phyloP scores from a whole-genome alignment of 305 asterid species.

The Petunia hybrid region DNA sequence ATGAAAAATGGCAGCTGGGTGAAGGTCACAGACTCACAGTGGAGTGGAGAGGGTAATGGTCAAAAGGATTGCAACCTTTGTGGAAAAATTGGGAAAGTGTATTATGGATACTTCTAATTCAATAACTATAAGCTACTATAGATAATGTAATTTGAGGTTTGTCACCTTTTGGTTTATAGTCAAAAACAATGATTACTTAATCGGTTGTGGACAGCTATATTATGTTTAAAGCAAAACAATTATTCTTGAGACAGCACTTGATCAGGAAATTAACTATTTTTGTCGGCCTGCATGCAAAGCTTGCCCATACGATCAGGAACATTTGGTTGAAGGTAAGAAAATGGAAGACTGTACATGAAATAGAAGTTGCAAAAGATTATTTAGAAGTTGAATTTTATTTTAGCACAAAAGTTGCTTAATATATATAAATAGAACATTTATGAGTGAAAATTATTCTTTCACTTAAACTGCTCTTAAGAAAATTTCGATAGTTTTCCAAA shows the following conservation, averaged over 20 bases:
- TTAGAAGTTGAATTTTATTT: no score
- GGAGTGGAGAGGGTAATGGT: constrained; percentile 40
- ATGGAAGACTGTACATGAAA: no score
- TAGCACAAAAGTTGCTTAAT: no score
- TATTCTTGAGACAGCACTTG: constrained; percentile 14
- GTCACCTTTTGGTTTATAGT: constrained; percentile 48
- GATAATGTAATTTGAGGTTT: constrained; percentile 50
- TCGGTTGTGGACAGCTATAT: constrained; percentile 51
- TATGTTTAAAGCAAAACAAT: constrained; percentile 1
- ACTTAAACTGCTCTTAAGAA: no score
- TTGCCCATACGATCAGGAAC: no score
- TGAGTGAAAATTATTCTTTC: no score
- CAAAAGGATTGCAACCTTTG: constrained; percentile 45
- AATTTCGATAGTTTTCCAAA: no score
- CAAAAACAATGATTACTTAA: constrained; percentile 60
- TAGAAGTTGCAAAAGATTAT: no score
- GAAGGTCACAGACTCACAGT: constrained; percentile 27
- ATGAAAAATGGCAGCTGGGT: not conserved
- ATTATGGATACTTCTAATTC: constrained; percentile 43
- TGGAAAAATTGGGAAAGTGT: constrained; percentile 47
- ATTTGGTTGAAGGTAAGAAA: no score
- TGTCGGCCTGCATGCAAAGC: not conserved
- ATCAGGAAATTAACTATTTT: not conserved
- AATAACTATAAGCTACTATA: constrained; percentile 36
- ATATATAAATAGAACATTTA: no score